Conservation (phyloP, 805 yeast species). For the Wickerhamomyces sydowiorum region DNA sequence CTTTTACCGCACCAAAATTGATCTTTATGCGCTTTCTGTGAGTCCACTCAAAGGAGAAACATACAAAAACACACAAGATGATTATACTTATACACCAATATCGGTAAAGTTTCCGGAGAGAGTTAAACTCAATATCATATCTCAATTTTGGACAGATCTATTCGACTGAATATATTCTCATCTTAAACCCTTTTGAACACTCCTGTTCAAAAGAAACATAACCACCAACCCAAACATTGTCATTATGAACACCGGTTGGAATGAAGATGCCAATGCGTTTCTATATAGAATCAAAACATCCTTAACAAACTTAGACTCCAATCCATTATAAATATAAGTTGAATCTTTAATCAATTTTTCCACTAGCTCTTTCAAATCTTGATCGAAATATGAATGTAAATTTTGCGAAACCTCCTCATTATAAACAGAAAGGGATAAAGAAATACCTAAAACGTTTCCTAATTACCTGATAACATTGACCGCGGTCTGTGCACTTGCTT, state of each 20-base stretch:
- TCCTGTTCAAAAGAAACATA: conserved; percentile 10
- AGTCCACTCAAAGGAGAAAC: too few species aligned
- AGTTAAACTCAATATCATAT: background rate
- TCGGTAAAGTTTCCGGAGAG: background rate
- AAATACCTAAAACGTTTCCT: conserved; percentile 39
- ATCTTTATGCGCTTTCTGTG: too few species aligned
- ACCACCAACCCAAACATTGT: conserved; percentile 7
- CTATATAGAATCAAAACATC: conserved; percentile 13
- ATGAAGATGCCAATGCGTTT: conserved; percentile 8
- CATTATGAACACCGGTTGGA: conserved; percentile 11
- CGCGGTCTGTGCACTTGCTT: conserved; percentile 40
- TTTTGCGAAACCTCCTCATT: conserved; percentile 23
- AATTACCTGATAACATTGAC: conserved; percentile 36
- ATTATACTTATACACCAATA: too few species aligned
- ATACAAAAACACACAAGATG: too few species aligned
- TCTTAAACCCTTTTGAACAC: conserved; percentile 1
- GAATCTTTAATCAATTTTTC: conserved; percentile 13
- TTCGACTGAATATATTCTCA: background rate
- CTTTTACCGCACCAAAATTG: too few species aligned
- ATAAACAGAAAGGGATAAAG: conserved; percentile 30
- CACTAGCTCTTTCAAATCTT: conserved; percentile 2
- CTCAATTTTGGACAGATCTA: too few species aligned
- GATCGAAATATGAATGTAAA: conserved; percentile 20
- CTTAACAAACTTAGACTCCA: conserved; percentile 7
- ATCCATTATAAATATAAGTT: conserved; percentile 8